phyloP scores from a whole-genome alignment of 768 basidiomycete genomes.

The Udeniomyces megalosporus region DNA sequence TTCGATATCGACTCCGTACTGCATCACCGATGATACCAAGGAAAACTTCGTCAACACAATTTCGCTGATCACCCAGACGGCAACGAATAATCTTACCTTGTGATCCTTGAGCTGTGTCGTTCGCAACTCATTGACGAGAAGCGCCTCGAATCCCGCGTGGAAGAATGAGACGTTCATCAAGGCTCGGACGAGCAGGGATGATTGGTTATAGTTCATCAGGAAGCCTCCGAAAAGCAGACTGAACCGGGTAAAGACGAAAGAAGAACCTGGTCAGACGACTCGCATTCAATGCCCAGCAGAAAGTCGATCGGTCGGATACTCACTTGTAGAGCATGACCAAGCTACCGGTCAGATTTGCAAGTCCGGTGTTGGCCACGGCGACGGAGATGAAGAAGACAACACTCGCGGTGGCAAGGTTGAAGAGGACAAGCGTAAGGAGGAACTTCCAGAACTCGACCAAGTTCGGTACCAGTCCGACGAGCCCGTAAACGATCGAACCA shows the following conservation, averaged over 20 bases:
- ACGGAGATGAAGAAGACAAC: conserved; percentile 82
- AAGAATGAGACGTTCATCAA: conserved; percentile 88
- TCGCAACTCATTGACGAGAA: conserved; percentile 92
- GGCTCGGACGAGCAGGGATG: conserved; percentile 58
- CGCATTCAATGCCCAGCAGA: neutral
- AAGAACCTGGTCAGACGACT: too few relatives aligned
- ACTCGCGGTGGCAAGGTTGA: conserved; percentile 90
- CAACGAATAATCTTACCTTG: conserved; percentile 42
- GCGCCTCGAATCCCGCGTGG: conserved; percentile 94
- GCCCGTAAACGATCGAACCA: conserved; percentile 85
- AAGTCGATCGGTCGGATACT: conserved; percentile 27
- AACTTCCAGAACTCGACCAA: conserved; percentile 95
- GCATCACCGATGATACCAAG: too few relatives aligned
- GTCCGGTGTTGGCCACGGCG: conserved; percentile 64
- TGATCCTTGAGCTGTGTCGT: conserved; percentile 84
- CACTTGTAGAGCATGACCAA: conserved; percentile 97
- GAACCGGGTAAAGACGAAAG: neutral
- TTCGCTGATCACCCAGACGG: neutral
- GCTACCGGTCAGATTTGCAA: conserved; percentile 87
- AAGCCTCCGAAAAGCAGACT: conserved; percentile 91
- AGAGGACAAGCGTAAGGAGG: conserved; percentile 82
- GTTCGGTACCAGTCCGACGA: conserved; percentile 84
- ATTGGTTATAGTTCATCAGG: conserved; percentile 80
- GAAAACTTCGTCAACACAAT: neutral
- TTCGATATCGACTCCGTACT: conserved; percentile 95